Base-by-base conservation (phyloP, 495 filamentous ascomycete species). In the Annulohypoxylon moriforme region DNA sequence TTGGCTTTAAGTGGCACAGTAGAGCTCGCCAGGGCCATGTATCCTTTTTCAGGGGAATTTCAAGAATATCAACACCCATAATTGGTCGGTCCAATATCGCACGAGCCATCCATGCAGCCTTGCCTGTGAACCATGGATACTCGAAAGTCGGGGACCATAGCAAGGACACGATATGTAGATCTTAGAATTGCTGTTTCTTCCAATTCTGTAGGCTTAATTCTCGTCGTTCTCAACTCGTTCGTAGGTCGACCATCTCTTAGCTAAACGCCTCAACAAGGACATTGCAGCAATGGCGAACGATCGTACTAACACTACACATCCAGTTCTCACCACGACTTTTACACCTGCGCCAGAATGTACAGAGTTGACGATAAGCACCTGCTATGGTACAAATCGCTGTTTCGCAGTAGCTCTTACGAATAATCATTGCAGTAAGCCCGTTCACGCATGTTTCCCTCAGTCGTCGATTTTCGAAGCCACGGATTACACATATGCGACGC, bases 321-420 rank as follows among this genome's bases (percentile, higher is more conserved):
- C 36, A n/a, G 13, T 36, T n/a, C 50, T 56, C 31, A 64, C 61
- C 4, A 64, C 61, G 6, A 46, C 25, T 10, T 64, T 64, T n/a
- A 64, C 50, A 5, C 61, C 61, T n/a, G 61, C 49, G 8, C 36
- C 61, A 1, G 50, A 56, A 25, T 64, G 50, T 24, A 56, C 49
- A 9, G 4, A 33, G 22, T 24, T 64, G 27, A 53, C 31, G 9
- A 31, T 56, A 31, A 42, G 33, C 11, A n/a, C 16, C 34, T 58
- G 55, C 55, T 42, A 40, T 8, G 31, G 13, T 0, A 38, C 55
- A 34, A n/a, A 58, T 18, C 10, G 6, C 5, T 58, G 55, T 20
- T 8, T 40, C 31, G 33, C 4, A 7, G 20, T 42, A 40, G 55
- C 55, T 24, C 34, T 38, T 4, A 38, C 33, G 13, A 34, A 58